phyloP scores from a whole-genome alignment of 169 alveolate species.

The Cryptosporidium sp. region DNA sequence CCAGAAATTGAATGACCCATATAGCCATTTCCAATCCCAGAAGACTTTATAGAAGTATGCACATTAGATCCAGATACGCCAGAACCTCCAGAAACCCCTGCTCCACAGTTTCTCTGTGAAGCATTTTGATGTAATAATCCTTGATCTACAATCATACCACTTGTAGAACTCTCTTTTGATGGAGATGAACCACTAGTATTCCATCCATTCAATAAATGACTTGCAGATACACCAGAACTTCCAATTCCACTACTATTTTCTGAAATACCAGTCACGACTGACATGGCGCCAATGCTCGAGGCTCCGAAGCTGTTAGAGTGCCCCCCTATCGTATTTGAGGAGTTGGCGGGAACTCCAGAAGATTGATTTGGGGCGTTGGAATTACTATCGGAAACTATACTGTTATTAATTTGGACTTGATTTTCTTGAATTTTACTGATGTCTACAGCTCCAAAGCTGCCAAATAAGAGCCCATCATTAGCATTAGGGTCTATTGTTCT shows the following conservation, averaged over 20 bases:
- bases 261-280: neutral
- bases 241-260: conserved; percentile 1
- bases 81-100: conserved; percentile 18
- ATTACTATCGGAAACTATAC: conserved; percentile 3
- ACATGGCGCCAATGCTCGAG: neutral
- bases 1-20: conserved; percentile 16
- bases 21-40: conserved; percentile 19
- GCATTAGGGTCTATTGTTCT: conserved; percentile 74
- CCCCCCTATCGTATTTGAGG: neutral
- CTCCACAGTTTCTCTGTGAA: conserved; percentile 12
- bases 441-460: conserved; percentile 73
- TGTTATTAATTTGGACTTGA: conserved; percentile 36
- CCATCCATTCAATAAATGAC: conserved; percentile 30
- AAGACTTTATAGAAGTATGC: conserved; percentile 5
- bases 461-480: conserved; percentile 64
- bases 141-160: neutral
- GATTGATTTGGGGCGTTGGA: neutral
- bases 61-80: conserved; percentile 11
- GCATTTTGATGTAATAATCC: conserved; percentile 11
- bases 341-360: neutral
- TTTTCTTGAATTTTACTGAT: conserved; percentile 49
- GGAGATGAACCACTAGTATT: conserved; percentile 4
- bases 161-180: neutral
- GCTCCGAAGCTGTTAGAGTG: neutral
- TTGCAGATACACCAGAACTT: neutral